A percentile compares a stretch with the other conserved stretches of the same genome.
Conservation (phyloP, 352 stramenopile genomes). For the Globisporangium cederbergense region DNA sequence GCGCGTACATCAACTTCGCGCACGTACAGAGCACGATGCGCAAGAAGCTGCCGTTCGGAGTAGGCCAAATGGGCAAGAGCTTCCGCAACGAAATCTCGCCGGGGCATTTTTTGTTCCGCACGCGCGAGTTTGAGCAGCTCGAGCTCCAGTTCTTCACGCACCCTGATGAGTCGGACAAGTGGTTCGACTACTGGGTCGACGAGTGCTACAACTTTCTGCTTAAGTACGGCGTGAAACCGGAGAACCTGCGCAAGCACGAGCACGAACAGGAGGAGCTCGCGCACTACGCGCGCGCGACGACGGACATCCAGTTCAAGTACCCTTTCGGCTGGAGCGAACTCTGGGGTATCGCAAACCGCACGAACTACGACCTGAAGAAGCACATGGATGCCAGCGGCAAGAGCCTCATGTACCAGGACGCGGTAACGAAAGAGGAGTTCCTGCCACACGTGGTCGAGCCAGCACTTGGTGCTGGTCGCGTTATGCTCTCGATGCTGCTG, state of each 20-base stretch:
- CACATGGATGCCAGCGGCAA: slow-evolving; percentile 93
- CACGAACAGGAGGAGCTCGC: slow-evolving; percentile 92
- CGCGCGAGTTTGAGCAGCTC: slow-evolving; percentile 97
- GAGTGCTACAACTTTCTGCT: slow-evolving; percentile 90
- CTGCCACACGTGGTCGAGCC: slow-evolving; percentile 95
- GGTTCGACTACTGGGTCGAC: slow-evolving; percentile 91
- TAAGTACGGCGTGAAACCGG: slow-evolving; percentile 83
- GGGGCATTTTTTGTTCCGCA: slow-evolving; percentile 96
- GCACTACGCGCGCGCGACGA: slow-evolving; percentile 96
- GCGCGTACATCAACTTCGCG: slow-evolving; percentile 98
- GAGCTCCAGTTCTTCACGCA: slow-evolving; percentile 89
- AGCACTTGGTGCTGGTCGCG: slow-evolving; percentile 85
- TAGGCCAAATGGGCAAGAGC: slow-evolving; percentile 97
- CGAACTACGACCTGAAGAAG: slow-evolving; percentile 95
- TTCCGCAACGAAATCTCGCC: slow-evolving; percentile 99
- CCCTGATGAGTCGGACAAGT: slow-evolving; percentile 68
- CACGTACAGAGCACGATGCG: slow-evolving; percentile 91
- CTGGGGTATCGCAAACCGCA: slow-evolving; percentile 95
- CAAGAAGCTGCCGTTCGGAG: slow-evolving; percentile 93
- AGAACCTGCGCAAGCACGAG: slow-evolving; percentile 91
- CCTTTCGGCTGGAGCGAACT: slow-evolving; percentile 96
- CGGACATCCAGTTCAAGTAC: slow-evolving; percentile 97
- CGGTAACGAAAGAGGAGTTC: slow-evolving; percentile 81
- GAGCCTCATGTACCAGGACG: slow-evolving; percentile 72
- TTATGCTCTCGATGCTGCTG: slow-evolving; percentile 93